A percentile compares a stretch with the other conserved stretches of the same genome.
Conservation (phyloP, 1,139 yeast genomes). For the Zygotorulaspora mrakii region DNA sequence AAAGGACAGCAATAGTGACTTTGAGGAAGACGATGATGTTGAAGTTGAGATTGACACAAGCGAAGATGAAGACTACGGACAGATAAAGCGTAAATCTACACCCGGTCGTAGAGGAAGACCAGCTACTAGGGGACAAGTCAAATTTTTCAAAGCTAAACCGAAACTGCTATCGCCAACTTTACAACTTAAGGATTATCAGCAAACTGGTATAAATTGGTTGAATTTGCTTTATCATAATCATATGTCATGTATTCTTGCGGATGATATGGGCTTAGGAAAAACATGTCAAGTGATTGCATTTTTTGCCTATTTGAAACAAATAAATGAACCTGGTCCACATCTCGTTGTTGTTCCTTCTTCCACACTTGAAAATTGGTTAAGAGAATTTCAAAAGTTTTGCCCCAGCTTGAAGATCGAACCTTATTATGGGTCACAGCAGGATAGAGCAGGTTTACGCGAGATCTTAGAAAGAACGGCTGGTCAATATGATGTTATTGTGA, state of each 20-base stretch:
- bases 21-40: slow-evolving; percentile 29
- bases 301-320: slow-evolving; percentile 74
- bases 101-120: slow-evolving; percentile 15
- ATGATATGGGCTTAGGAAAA: slow-evolving; percentile 97
- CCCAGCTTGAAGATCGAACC: slow-evolving; percentile 83
- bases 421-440: slow-evolving; percentile 83
- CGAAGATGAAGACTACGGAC: slow-evolving; percentile 31
- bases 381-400: slow-evolving; percentile 88
- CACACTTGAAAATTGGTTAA: slow-evolving; percentile 92
- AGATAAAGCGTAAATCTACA: slow-evolving; percentile 11
- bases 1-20: slow-evolving; percentile 18
- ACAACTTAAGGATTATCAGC: slow-evolving; percentile 80
- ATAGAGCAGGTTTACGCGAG: slow-evolving; percentile 79
- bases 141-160: slow-evolving; percentile 73
- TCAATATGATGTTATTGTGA: slow-evolving; percentile 87
- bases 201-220: slow-evolving; percentile 94
- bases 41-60: slow-evolving; percentile 37
- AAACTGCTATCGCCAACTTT: slow-evolving; percentile 56
- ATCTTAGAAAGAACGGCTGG: slow-evolving; percentile 50
- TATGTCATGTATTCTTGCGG: slow-evolving; percentile 90
- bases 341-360: slow-evolving; percentile 92
- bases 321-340: slow-evolving; percentile 63
- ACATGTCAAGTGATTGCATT: slow-evolving; percentile 96
- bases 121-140: slow-evolving; percentile 27
- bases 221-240: slow-evolving; percentile 69